phyloP scores from a whole-genome alignment of 495 filamentous ascomycete species.

The Viridothelium virens region DNA sequence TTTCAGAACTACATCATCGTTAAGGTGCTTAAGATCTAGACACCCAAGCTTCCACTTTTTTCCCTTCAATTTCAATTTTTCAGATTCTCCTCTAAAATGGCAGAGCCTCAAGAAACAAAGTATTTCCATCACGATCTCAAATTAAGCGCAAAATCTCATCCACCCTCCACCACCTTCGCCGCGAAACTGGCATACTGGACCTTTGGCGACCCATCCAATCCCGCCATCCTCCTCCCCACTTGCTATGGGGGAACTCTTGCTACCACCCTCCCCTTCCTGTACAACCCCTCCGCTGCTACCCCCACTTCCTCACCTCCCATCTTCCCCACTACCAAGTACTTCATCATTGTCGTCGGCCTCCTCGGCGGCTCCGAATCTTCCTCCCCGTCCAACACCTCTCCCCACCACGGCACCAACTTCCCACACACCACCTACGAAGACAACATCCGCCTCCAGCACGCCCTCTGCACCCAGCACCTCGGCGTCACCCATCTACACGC shows the following conservation, averaged over 20 bases:
- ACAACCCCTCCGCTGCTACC: constrained; percentile 13
- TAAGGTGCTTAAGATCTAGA: too few relatives aligned
- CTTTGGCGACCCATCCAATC: constrained; percentile 24
- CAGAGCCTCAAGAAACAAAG: constrained; percentile 23
- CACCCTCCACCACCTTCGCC: constrained; percentile 20
- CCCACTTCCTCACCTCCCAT: constrained; percentile 12
- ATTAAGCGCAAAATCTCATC: constrained; percentile 24
- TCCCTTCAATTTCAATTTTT: background rate
- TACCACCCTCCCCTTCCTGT: constrained; percentile 26
- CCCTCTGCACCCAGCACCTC: constrained; percentile 22
- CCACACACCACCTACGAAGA: constrained; percentile 28
- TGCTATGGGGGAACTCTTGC: constrained; percentile 29
- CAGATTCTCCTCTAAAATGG: constrained; percentile 16
- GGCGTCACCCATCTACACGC: constrained; percentile 26
- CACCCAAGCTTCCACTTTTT: background rate
- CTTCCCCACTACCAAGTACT: constrained; percentile 24
- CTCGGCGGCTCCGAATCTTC: constrained; percentile 28
- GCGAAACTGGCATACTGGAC: constrained; percentile 29
- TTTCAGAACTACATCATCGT: background rate
- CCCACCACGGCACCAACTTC: constrained; percentile 25
- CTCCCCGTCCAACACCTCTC: constrained; percentile 25
- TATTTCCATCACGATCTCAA: constrained; percentile 23
- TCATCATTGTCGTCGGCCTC: constrained; percentile 27
- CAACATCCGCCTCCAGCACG: constrained; percentile 27
- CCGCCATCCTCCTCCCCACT: constrained; percentile 25